Conservation (phyloP, 1,284 basidiomycete species). For the Trichosporon ovoides region DNA sequence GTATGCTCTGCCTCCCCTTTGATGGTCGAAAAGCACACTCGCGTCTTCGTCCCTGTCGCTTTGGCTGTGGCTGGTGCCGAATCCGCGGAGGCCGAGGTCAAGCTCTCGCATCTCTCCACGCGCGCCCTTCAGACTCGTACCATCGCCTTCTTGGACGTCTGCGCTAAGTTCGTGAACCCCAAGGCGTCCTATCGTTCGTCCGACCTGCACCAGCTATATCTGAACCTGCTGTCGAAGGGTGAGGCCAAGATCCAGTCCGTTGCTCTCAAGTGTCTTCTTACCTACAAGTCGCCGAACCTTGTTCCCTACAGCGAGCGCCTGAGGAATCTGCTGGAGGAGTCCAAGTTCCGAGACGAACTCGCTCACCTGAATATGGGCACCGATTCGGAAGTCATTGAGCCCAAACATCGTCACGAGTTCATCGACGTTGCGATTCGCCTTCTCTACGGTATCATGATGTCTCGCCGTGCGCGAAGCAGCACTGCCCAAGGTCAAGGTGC, state of each 20-base stretch:
- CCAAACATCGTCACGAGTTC: slow-evolving; percentile 61
- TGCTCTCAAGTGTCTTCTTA: slow-evolving; percentile 73
- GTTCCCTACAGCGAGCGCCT: slow-evolving; percentile 64
- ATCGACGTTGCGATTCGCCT: slow-evolving; percentile 72
- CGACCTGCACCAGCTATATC: slow-evolving; percentile 64
- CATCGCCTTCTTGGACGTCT: slow-evolving; percentile 71
- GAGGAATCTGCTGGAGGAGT: slow-evolving; percentile 71
- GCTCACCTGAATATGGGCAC: slow-evolving; percentile 61
- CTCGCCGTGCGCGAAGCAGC: slow-evolving; percentile 64
- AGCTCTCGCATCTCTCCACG: slow-evolving; percentile 35
- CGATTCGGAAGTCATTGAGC: slow-evolving; percentile 55
- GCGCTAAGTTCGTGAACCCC: slow-evolving; percentile 85
- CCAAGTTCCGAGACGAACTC: slow-evolving; percentile 82
- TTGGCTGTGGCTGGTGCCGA: slow-evolving; percentile 48
- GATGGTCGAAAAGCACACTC: slow-evolving; percentile 77
- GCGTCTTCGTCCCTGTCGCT: slow-evolving; percentile 75
- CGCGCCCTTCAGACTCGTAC: slow-evolving; percentile 53
- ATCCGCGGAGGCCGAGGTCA: slow-evolving; percentile 13
- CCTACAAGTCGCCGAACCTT: slow-evolving; percentile 73
- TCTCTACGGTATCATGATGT: slow-evolving; percentile 84
- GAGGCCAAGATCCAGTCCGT: slow-evolving; percentile 72
- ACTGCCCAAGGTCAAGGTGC: slow-evolving; percentile 59
- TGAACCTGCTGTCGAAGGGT: slow-evolving; percentile 74
- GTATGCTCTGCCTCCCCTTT: slow-evolving; percentile 62
- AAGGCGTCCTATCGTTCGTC: slow-evolving; percentile 73